Conservation (phyloP, 2,329 filamentous ascomycete genomes). For the Zasmidium cellare region DNA sequence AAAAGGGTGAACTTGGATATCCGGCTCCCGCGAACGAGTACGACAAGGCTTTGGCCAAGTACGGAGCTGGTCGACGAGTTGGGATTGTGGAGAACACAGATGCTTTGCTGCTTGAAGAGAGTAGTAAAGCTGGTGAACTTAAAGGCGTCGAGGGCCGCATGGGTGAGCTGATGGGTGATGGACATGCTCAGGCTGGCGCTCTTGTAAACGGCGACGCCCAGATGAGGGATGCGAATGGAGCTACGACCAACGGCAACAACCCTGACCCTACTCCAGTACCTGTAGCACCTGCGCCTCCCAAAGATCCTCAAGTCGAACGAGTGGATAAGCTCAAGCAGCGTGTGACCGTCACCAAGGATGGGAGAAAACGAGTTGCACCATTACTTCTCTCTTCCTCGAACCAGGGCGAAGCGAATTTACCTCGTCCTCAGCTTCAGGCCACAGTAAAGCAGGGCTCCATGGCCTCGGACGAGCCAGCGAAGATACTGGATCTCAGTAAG, state of each 20-base stretch:
- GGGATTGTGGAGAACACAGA: slow-evolving; percentile 93
- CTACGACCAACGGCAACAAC: slow-evolving; percentile 22
- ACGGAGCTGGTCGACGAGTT: slow-evolving; percentile 82
- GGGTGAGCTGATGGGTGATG: slow-evolving; percentile 97
- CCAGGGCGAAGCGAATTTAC: slow-evolving; percentile 81
- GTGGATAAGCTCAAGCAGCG: slow-evolving; percentile 78
- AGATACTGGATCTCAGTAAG: slow-evolving; percentile 85
- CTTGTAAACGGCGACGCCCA: slow-evolving; percentile 34
- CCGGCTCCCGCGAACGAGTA: slow-evolving; percentile 85
- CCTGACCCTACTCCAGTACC: slow-evolving; percentile 44
- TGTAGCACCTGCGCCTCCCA: slow-evolving; percentile 34
- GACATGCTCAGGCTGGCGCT: slow-evolving; percentile 56
- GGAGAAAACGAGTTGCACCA: slow-evolving; percentile 92
- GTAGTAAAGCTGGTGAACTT: slow-evolving; percentile 84
- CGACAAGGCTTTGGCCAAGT: slow-evolving; percentile 88
- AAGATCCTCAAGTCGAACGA: slow-evolving; percentile 59
- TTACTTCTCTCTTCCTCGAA: slow-evolving; percentile 83
- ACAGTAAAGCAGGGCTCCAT: slow-evolving; percentile 61
- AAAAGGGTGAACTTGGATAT: slow-evolving; percentile 84
- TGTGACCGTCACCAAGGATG: slow-evolving; percentile 93
- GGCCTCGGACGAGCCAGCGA: slow-evolving; percentile 44
- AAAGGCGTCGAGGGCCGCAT: slow-evolving; percentile 90
- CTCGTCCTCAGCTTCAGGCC: slow-evolving; percentile 83
- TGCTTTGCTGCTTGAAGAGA: slow-evolving; percentile 78
- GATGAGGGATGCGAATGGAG: slow-evolving; percentile 43